Base-by-base conservation (phyloP, 1,284 basidiomycete genomes). In the Moniliophthora roreri region DNA sequence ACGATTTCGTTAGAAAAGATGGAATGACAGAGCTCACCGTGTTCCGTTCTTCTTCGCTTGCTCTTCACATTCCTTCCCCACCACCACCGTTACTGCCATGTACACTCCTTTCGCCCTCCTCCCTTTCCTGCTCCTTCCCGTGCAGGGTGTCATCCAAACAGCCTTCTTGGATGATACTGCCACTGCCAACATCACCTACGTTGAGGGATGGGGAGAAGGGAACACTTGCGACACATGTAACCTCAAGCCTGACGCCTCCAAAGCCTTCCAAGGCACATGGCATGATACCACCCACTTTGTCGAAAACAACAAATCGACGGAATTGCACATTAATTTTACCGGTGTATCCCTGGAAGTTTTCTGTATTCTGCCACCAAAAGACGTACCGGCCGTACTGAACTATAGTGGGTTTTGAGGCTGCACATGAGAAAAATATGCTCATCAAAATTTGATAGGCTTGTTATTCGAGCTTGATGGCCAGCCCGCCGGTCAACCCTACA, bases 261-360 rank as follows among this genome's bases (percentile, higher is more conserved):
- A 45, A 26, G 42, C 42, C 15, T 45, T 26, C 16, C 23, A 26
- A 24, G 42, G 42, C 2, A 45, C 42, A n/a, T 45, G 42, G 42
- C 42, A 45, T 45, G 42, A 45, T 45, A 26, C 24, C 23, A 45
- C 42, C 26, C 24, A 45, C 42, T 28, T 45, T 15, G 8, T 11
- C 9, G 23, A 13, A n/a, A 28, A 8, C 3, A 3, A 20, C 6
- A 11, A 32, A 24, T 24, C 21, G 7, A 28, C 23, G 5, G 42
- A 15, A 45, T 10, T 45, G 10, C 23, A 45, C 11, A 26, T 45
- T 16, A 15, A 45, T 6, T 45, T 45, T 24, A 45, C 20, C 23
- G 42, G 42, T 28, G 42, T 45, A 28, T 45, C 42, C 11, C 24
- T 45, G 6, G 42, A 45, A 24, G 42, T 45, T 15, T 45, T 45